Evolutionary conservation across 1,284 basidiomycete species (phyloP), one percentile per base, ranked within the genome.

Genomic region (Ustanciosporium gigantosporum): DNA sequence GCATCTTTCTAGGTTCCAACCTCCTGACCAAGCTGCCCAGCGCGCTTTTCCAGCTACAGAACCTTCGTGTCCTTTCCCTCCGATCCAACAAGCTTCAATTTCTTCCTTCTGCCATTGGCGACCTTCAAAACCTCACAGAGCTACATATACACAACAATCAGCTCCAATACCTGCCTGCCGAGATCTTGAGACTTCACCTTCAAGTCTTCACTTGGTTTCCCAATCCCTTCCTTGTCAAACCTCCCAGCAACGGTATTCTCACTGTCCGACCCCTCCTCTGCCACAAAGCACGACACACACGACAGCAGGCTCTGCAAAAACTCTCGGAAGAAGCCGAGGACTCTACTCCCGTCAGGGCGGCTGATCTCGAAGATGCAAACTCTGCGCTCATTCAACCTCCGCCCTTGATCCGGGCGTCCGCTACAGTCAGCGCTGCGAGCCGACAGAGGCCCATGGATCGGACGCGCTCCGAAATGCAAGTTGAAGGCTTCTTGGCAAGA

Each of bases 61-160:
- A 74, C 34, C 66, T 76, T 9, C 57, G 65, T 31, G 73, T 74
- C 31, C 58, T 76, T n/a, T 71, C 70, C 11, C 41, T 76, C n/a
- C 67, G 74, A 14, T 61, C 67, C 32, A 76, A 76, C 57, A 64
- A 62, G 20, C 62, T 76, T 29, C 64, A 49, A 37, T 43, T 46
- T 29, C 64, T 76, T 5, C 74, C 74, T 0, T 48, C 68, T 4
- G 73, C 73, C 27, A 74, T 76, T 25, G 66, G 68, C 20, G 68
- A 74, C 27, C 51, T 76, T 24, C 56, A 46, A 27, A 66, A 68
- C 29, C 51, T 76, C 31, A 62, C 61, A 6, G 74, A 76, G 42
- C 53, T 76, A 5, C 74, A 71, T 31, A 43, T 76, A 11, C 62
- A 65, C 21, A 59, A 59, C 38, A 76, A 76, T 47, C 39, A 66